phyloP scores from a whole-genome alignment of 768 basidiomycete species.

The Mycena galericulata region DNA sequence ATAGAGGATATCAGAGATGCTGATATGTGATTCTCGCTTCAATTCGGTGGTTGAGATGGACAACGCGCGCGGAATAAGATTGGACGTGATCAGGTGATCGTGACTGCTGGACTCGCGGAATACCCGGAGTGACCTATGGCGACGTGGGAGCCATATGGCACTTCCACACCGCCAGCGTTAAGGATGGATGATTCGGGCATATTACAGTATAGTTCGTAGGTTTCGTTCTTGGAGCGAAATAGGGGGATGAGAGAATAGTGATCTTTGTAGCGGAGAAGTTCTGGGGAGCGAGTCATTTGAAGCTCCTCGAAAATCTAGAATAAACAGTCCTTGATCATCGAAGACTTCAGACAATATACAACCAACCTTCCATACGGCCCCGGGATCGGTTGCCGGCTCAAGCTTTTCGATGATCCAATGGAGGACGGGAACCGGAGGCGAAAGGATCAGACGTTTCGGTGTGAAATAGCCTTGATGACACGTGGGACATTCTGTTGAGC shows the following conservation, averaged over 20 bases:
- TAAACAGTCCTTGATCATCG: neutral
- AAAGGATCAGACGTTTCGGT: neutral
- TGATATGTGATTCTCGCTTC: no score
- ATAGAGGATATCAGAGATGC: no score
- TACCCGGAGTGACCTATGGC: no score
- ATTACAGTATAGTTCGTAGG: constrained; percentile 13
- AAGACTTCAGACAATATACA: neutral
- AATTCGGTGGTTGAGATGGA: no score
- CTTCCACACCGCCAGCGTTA: no score
- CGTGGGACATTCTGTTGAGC: constrained; percentile 2
- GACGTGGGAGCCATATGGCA: no score
- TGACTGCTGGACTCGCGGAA: no score
- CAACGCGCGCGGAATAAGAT: no score
- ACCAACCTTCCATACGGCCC: neutral
- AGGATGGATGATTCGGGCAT: neutral
- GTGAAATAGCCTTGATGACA: constrained; percentile 10
- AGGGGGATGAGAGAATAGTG: constrained; percentile 3
- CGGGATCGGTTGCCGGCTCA: neutral
- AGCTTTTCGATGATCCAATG: neutral
- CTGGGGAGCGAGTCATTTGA: neutral
- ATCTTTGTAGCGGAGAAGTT: neutral
- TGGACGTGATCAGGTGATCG: no score
- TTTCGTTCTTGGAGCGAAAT: neutral
- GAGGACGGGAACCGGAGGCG: neutral
- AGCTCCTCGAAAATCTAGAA: constrained; percentile 1